These are phyloP conservation scores for Huntiella abstrusa DNA, from an alignment of 2,329 filamentous ascomycete genomes.

Conservation along the genomic window DNA sequence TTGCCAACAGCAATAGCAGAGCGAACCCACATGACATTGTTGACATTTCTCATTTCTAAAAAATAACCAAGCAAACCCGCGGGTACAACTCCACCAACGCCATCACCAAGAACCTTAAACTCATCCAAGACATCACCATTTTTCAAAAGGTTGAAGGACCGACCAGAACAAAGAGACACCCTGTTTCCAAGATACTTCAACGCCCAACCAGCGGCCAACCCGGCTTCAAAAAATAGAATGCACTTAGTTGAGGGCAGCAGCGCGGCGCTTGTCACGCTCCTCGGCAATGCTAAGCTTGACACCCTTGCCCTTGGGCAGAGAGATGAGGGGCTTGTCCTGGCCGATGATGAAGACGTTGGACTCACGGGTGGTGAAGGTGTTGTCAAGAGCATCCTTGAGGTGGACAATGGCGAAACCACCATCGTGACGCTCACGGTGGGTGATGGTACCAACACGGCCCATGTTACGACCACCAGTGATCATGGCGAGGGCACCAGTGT, in stretches of 20 bases:
- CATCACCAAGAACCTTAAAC: no score
- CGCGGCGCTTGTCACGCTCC: slow-evolving; percentile 95
- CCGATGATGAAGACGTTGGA: slow-evolving; percentile 99
- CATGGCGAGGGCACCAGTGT: slow-evolving; percentile 96
- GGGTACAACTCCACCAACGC: no score
- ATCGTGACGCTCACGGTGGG: slow-evolving; percentile 98
- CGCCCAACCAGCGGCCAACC: no score
- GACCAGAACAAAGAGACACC: no score
- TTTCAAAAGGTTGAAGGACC: no score
- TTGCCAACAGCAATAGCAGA: no score
- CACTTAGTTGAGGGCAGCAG: slow-evolving; percentile 34
- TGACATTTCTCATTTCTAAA: no score
- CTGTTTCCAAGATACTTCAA: no score
- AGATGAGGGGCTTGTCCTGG: slow-evolving; percentile 97
- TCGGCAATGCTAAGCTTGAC: slow-evolving; percentile 98
- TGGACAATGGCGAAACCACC: slow-evolving; percentile 99
- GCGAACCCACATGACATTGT: no score
- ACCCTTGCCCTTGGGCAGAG: slow-evolving; percentile 99
- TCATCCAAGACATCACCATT: no score
- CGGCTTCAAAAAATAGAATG: no score
- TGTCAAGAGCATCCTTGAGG: slow-evolving; percentile 99
- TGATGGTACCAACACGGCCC: slow-evolving; percentile 99
- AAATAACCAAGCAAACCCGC: no score
- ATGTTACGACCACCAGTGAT: slow-evolving; percentile 99
- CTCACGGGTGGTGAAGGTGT: slow-evolving; percentile 98